Base-by-base conservation (phyloP, 768 basidiomycete genomes). In the Cantharellus anzutake region DNA sequence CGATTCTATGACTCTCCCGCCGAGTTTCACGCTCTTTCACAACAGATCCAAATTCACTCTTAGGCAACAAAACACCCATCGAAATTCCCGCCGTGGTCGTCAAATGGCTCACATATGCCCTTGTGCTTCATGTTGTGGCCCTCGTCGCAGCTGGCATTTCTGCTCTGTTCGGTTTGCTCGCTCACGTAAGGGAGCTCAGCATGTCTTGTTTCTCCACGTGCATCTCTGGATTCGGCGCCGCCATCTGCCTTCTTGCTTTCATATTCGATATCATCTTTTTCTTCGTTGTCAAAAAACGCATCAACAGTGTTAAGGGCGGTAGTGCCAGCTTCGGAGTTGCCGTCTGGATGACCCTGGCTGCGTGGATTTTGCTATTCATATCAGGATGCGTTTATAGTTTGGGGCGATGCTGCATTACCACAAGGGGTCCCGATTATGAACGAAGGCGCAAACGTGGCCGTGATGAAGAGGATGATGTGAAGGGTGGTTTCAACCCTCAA, bases 71-170 rank as follows among this genome's bases (percentile, higher is more conserved):
- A 2, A 72, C 78, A 2, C 65, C 74, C 37, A 71, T 93, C 60
- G 70, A 88, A 64, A 87, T 97, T 57, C 90, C 92, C 1, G 73
- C 80, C 60, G 79, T 89, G 3, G 77, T 82, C 56, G 85, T 92
- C 62, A 94, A 96, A 73, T 97, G 93, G 89, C 74, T 97, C 67
- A 98, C 96, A 5, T 94, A 94, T 67, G 83, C 82, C 34, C 81
- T 99, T 64, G 81, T 97, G 63, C 77, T 98, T 14, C 93, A 98
- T 68, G 81, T 96, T 61, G 81, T 91, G 60, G 94, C 89, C 14
- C 80, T 97, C 60, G 78, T 70, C 7, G 76, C 85, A 41, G 79
- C 89, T 4, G 83, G 77, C 11, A 73, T 79, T 37, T 79, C 88
- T 2, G 76, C 86, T 38, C 58, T 92, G 41, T 86, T 94, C 63